Conservation (phyloP, 345 rosid genomes). For the Aegle marmelos region DNA sequence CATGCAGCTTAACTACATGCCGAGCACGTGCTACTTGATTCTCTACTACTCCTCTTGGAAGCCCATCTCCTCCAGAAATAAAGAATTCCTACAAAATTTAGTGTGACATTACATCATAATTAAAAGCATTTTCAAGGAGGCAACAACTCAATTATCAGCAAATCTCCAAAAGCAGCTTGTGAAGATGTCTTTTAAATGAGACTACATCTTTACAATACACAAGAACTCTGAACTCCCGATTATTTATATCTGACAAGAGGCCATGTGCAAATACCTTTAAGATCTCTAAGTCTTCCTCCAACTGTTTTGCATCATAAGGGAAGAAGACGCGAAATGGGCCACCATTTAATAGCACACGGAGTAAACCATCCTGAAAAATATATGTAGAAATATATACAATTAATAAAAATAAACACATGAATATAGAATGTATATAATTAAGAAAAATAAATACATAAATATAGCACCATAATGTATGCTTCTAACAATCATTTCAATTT, state of each 20-base stretch:
- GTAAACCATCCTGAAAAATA: slow-evolving; percentile 71
- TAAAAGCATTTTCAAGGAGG: background rate
- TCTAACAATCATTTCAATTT: slow-evolving; percentile 1
- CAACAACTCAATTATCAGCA: background rate
- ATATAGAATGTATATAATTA: slow-evolving; percentile 1
- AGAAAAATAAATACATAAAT: background rate
- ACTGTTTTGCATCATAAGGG: slow-evolving; percentile 66
- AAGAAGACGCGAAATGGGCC: slow-evolving; percentile 70
- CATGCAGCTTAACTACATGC: slow-evolving; percentile 67
- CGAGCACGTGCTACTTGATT: slow-evolving; percentile 88
- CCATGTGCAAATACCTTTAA: slow-evolving; percentile 57
- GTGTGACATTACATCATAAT: background rate
- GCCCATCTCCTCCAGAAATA: slow-evolving; percentile 95
- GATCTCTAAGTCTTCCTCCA: slow-evolving; percentile 85
- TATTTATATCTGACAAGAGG: background rate
- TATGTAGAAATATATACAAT: too few species aligned
- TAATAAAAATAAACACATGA: background rate
- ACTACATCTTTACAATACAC: background rate
- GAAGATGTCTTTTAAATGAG: background rate
- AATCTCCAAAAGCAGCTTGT: background rate
- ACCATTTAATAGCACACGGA: slow-evolving; percentile 87
- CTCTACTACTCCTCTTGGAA: slow-evolving; percentile 96
- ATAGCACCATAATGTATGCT: slow-evolving; percentile 14
- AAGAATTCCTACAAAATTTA: slow-evolving; percentile 68
- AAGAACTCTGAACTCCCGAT: background rate